Percentiles rank a stretch among this genome's conserved stretches.
Conservation (phyloP, 345 rosid species). For the Carallia pectinifolia region DNA sequence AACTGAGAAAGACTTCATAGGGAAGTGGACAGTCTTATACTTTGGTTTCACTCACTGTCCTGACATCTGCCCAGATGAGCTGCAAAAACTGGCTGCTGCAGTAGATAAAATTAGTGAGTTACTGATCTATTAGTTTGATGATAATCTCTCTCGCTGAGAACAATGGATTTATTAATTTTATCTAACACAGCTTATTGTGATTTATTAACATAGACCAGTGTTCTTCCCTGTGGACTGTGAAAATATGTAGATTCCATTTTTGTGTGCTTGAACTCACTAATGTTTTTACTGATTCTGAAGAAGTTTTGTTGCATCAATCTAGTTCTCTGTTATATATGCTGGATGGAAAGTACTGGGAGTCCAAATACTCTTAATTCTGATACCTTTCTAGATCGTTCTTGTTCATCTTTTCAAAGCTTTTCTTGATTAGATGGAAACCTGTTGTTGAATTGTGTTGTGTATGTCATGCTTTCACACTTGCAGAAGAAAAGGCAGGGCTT, state of each 20-base stretch:
- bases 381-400: too few relatives aligned
- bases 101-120: slow-evolving; percentile 88
- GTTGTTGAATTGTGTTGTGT: background rate
- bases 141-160: background rate
- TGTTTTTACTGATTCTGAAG: background rate
- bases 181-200: background rate
- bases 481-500: slow-evolving; percentile 72
- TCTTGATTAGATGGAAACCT: background rate
- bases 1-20: slow-evolving; percentile 77
- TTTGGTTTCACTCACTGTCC: slow-evolving; percentile 99
- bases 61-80: slow-evolving; percentile 96
- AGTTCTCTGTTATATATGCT: background rate
- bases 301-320: background rate
- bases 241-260: background rate
- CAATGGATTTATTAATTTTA: background rate
- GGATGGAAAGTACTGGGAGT: too few relatives aligned
- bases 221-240: background rate
- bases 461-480: slow-evolving; percentile 15
- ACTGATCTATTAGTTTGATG: background rate
- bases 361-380: too few relatives aligned
- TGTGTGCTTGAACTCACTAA: background rate
- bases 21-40: slow-evolving; percentile 85
- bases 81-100: slow-evolving; percentile 74
- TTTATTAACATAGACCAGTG: background rate
- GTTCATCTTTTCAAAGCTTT: too few relatives aligned